These are phyloP conservation scores for Tulasnella sp. DNA, from an alignment of 768 basidiomycete species.

Conservation along the genomic window DNA sequence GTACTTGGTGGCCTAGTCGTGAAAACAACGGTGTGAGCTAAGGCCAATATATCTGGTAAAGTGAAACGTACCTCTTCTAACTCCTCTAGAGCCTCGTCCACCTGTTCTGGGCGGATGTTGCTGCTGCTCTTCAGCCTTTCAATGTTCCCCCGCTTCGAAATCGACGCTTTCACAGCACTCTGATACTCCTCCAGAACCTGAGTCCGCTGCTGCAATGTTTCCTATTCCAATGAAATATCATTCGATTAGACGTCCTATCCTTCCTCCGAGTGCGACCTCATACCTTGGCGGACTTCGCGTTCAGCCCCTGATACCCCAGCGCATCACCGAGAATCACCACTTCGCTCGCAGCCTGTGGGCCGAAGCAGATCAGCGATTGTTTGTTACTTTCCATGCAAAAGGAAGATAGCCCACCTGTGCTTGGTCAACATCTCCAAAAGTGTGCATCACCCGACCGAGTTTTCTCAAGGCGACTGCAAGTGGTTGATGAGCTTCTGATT, in stretches of 20 bases:
- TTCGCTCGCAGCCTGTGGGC: constrained; percentile 74
- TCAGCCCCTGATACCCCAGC: constrained; percentile 92
- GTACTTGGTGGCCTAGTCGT: constrained; percentile 74
- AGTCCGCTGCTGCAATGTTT: constrained; percentile 85
- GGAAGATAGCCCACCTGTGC: constrained; percentile 50
- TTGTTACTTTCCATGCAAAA: too few species aligned
- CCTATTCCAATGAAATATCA: constrained; percentile 36
- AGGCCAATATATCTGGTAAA: background rate
- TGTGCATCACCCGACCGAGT: constrained; percentile 82
- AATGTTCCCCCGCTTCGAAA: constrained; percentile 87
- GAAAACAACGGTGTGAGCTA: background rate
- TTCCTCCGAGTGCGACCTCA: background rate
- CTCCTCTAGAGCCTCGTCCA: constrained; percentile 88
- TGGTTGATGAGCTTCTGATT: constrained; percentile 83
- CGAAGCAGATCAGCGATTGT: background rate
- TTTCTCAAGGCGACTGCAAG: constrained; percentile 80
- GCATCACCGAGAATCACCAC: constrained; percentile 95
- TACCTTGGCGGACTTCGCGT: constrained; percentile 86
- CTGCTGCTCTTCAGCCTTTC: constrained; percentile 82
- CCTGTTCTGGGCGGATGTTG: constrained; percentile 77
- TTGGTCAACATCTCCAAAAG: constrained; percentile 79
- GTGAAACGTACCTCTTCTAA: constrained; percentile 72
- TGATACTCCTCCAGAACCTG: constrained; percentile 93
- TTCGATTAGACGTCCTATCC: background rate
- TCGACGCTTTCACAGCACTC: constrained; percentile 84